Conservation (phyloP, 108 stramenopile species). For the Cyclotella kingstonii region DNA sequence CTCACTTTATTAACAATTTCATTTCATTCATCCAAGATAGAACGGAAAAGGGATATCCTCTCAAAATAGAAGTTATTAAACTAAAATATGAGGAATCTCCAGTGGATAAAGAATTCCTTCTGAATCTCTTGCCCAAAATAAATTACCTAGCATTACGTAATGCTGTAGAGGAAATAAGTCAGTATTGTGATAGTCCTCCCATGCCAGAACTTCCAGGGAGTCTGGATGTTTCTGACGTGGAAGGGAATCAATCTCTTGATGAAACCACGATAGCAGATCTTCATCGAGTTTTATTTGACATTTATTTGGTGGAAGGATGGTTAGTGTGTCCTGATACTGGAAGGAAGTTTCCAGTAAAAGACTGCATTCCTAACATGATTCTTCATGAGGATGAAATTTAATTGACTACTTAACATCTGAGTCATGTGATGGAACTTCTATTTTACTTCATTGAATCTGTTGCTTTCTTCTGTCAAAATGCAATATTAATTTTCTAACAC, state of each 20-base stretch:
- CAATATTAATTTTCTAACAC: background rate
- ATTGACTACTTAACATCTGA: too few species aligned
- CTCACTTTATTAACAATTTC: background rate
- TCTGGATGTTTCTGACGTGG: conserved; percentile 20
- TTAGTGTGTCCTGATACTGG: conserved; percentile 92
- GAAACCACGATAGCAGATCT: conserved; percentile 45
- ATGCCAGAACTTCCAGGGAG: conserved; percentile 50
- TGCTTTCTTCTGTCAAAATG: background rate
- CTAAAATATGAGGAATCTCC: conserved; percentile 63
- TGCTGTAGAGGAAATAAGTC: conserved; percentile 53
- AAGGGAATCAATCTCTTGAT: conserved; percentile 37
- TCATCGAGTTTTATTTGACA: conserved; percentile 76
- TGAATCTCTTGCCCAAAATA: conserved; percentile 64
- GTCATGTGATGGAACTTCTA: background rate
- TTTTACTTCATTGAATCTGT: too few species aligned
- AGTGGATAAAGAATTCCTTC: conserved; percentile 61
- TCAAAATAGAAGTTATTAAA: conserved; percentile 62
- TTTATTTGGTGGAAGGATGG: conserved; percentile 87
- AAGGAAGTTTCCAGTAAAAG: conserved; percentile 87
- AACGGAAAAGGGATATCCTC: conserved; percentile 83
- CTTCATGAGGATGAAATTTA: conserved; percentile 97
- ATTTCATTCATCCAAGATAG: conserved; percentile 29
- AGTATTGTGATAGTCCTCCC: conserved; percentile 36
- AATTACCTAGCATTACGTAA: conserved; percentile 57
- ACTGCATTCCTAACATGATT: conserved; percentile 97